Evolutionary conservation across 352 stramenopile species (phyloP).

Genomic region (Phytophthora tubulina): DNA sequence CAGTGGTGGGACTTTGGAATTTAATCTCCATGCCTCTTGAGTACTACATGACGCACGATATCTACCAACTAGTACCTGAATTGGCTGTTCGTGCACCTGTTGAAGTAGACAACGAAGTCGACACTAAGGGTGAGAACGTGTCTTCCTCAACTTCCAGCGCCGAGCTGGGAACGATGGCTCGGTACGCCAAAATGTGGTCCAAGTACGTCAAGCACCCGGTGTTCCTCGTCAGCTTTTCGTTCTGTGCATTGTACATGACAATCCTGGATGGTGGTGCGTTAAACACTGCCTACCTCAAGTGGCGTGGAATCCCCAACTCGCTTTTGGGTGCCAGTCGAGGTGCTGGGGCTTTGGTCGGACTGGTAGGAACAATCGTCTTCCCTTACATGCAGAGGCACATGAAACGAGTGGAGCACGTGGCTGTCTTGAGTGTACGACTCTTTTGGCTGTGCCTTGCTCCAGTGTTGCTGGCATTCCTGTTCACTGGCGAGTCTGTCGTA

Average conservation of each 20-base stretch:
- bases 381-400: conserved; percentile 39
- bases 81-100: conserved; percentile 49
- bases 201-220: conserved; percentile 64
- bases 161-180: conserved; percentile 26
- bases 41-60: conserved; percentile 78
- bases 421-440: conserved; percentile 65
- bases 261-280: conserved; percentile 57
- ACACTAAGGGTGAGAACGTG: conserved; percentile 16
- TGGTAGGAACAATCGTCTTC: conserved; percentile 66
- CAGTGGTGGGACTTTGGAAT: conserved; percentile 81
- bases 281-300: conserved; percentile 75
- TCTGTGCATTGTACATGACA: conserved; percentile 69
- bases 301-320: conserved; percentile 61
- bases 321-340: conserved; percentile 57
- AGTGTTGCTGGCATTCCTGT: conserved; percentile 48
- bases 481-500: conserved; percentile 50
- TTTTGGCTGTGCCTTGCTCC: conserved; percentile 67
- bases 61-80: conserved; percentile 65
- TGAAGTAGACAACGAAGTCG: conserved; percentile 31
- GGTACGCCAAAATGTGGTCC: conserved; percentile 53
- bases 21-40: conserved; percentile 80
- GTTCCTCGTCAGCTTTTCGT: conserved; percentile 66
- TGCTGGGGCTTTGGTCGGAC: conserved; percentile 55
- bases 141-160: conserved; percentile 19
- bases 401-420: conserved; percentile 55